Conservation (phyloP, 768 basidiomycete genomes). For the Mrakia blollopis region DNA sequence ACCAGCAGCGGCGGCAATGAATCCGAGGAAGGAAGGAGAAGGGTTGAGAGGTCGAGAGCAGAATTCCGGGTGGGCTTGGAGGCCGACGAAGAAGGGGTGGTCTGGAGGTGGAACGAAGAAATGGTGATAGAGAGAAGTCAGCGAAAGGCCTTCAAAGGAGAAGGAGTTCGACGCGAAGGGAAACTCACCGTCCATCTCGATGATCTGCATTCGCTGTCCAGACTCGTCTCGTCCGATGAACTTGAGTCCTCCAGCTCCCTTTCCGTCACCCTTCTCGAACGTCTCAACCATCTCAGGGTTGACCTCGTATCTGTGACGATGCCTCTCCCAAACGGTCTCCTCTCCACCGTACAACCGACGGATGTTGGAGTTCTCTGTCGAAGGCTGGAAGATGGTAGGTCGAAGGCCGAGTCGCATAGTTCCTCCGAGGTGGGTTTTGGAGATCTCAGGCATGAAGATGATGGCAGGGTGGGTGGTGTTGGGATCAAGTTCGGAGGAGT, state of each 20-base stretch:
- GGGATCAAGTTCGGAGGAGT: conserved; percentile 72
- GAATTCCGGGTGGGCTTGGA: conserved; percentile 98
- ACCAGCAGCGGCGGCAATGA: conserved; percentile 74
- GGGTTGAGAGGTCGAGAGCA: conserved; percentile 97
- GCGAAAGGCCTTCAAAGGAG: neutral
- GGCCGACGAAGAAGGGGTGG: conserved; percentile 87
- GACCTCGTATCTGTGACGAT: conserved; percentile 93
- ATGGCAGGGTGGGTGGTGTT: conserved; percentile 63
- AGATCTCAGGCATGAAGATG: conserved; percentile 99
- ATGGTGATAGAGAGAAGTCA: neutral
- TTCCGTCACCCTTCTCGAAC: conserved; percentile 48
- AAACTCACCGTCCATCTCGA: conserved; percentile 72
- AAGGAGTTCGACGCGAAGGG: neutral
- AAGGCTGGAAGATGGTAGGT: conserved; percentile 81
- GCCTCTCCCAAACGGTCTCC: conserved; percentile 86
- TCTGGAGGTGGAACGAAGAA: conserved; percentile 49
- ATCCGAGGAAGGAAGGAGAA: conserved; percentile 92
- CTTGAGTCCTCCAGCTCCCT: conserved; percentile 58
- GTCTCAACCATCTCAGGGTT: conserved; percentile 78
- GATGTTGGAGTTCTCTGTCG: conserved; percentile 59
- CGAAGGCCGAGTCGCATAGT: conserved; percentile 99
- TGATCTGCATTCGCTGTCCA: conserved; percentile 94
- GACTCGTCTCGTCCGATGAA: conserved; percentile 89
- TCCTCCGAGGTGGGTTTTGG: conserved; percentile 94
- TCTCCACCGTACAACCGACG: conserved; percentile 78